A percentile compares a stretch with the other conserved stretches of the same genome.
Conservation (phyloP, 108 stramenopile genomes). For the Skeletonema potamos region DNA sequence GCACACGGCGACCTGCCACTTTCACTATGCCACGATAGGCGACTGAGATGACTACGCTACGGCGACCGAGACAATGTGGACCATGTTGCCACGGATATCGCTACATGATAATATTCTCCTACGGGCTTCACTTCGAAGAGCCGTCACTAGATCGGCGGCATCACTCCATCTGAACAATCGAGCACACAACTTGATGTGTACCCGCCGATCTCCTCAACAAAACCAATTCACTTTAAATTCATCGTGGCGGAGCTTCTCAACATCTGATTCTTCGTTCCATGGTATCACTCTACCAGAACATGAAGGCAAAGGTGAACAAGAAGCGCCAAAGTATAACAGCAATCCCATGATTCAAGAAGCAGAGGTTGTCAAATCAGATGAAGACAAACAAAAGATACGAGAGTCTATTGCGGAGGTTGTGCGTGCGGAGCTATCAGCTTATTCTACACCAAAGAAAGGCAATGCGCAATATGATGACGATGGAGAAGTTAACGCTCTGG, state of each 20-base stretch:
- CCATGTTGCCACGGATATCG: neutral
- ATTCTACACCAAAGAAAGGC: slow-evolving; percentile 2
- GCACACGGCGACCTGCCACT: too few relatives aligned
- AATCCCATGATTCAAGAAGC: slow-evolving; percentile 19
- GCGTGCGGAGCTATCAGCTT: slow-evolving; percentile 25
- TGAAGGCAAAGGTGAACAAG: neutral
- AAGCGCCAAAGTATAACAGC: neutral
- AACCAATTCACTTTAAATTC: neutral
- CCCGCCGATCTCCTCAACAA: too few relatives aligned
- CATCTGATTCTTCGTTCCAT: neutral
- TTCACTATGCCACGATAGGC: too few relatives aligned
- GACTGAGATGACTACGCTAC: too few relatives aligned
- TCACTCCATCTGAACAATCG: neutral
- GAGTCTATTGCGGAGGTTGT: slow-evolving; percentile 23
- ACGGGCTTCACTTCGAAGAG: neutral
- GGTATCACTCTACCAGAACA: neutral
- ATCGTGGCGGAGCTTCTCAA: neutral
- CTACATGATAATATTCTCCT: neutral
- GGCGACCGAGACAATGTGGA: too few relatives aligned
- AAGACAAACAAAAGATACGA: slow-evolving; percentile 24
- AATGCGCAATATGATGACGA: neutral
- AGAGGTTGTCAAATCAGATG: slow-evolving; percentile 26
- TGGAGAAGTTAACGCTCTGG: neutral
- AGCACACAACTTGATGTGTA: neutral
- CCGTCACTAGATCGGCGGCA: neutral